Percentiles rank a stretch among this genome's conserved stretches.
Conservation (phyloP, 306 rosid species). For the Carpinus viminea region DNA sequence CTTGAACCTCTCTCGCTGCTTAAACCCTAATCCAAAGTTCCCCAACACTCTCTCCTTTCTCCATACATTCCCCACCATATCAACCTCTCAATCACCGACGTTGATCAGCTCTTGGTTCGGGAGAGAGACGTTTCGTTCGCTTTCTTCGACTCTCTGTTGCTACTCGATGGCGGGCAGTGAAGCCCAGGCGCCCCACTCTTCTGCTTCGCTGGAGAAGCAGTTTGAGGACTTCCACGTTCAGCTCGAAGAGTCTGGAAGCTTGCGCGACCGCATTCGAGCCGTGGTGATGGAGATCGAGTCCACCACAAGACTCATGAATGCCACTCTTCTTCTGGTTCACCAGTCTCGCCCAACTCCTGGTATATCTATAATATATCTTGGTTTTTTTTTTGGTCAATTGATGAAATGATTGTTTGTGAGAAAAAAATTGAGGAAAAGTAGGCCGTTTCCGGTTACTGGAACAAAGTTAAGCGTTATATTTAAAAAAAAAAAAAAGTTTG, state of each 20-base stretch:
- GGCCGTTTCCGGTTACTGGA: background rate
- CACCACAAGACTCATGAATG: slow-evolving; percentile 64
- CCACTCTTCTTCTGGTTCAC: slow-evolving; percentile 78
- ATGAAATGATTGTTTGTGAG: background rate
- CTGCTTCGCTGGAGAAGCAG: slow-evolving; percentile 64
- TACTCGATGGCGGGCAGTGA: slow-evolving; percentile 56
- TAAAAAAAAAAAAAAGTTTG: background rate
- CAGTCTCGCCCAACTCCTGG: slow-evolving; percentile 86
- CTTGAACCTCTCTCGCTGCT: slow-evolving; percentile 36
- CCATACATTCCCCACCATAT: background rate
- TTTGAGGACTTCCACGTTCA: slow-evolving; percentile 68
- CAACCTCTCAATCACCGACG: slow-evolving; percentile 21
- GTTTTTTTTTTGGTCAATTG: background rate
- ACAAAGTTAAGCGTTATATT: background rate
- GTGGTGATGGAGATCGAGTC: slow-evolving; percentile 84
- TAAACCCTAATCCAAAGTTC: slow-evolving; percentile 44
- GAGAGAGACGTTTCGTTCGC: slow-evolving; percentile 27
- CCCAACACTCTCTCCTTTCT: slow-evolving; percentile 17
- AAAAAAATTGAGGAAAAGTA: background rate
- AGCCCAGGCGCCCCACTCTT: slow-evolving; percentile 30
- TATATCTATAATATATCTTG: slow-evolving; percentile 15
- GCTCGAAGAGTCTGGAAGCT: slow-evolving; percentile 65
- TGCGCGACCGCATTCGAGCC: slow-evolving; percentile 76
- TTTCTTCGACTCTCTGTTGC: slow-evolving; percentile 26
- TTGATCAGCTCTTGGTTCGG: slow-evolving; percentile 6